phyloP scores from a whole-genome alignment of 2,329 filamentous ascomycete genomes.

The Alternaria sp. region DNA sequence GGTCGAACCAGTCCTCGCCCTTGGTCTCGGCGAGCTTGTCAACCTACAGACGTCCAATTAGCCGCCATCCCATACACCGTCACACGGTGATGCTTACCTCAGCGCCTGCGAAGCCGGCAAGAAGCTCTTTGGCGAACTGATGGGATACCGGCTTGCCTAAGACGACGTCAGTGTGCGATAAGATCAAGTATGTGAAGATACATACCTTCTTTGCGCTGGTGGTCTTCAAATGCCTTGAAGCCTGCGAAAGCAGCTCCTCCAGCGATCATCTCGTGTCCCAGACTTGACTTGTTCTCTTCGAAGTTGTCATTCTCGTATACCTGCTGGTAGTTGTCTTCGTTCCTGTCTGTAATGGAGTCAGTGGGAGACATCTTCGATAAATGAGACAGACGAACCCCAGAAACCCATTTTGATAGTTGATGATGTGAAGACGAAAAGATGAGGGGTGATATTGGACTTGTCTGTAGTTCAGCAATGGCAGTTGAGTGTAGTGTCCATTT shows the following conservation, averaged over 20 bases:
- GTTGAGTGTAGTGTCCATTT: not conserved
- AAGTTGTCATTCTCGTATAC: slow-evolving; percentile 58
- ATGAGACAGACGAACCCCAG: slow-evolving; percentile 43
- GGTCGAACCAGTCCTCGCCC: slow-evolving; percentile 57
- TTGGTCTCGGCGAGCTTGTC: slow-evolving; percentile 73
- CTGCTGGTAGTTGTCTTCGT: slow-evolving; percentile 60
- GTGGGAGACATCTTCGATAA: not conserved
- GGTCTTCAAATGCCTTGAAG: slow-evolving; percentile 80
- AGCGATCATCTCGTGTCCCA: slow-evolving; percentile 76
- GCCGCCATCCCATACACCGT: not conserved
- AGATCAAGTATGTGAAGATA: not conserved
- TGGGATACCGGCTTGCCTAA: slow-evolving; percentile 74
- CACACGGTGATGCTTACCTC: slow-evolving; percentile 57
- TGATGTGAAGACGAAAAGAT: not conserved
- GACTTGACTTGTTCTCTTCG: slow-evolving; percentile 63
- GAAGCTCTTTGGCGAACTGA: slow-evolving; percentile 76
- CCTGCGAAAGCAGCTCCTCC: slow-evolving; percentile 79
- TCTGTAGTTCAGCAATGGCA: not conserved
- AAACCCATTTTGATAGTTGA: slow-evolving; percentile 50
- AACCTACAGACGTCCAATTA: slow-evolving; percentile 5
- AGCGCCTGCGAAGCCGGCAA: slow-evolving; percentile 73
- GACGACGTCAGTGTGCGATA: slow-evolving; percentile 1
- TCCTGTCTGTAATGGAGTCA: slow-evolving; percentile 52
- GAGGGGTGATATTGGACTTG: not conserved
- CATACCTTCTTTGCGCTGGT: slow-evolving; percentile 72